Evolutionary conservation across 768 basidiomycete species (phyloP).

Genomic region (Lactarius sanguifluus): DNA sequence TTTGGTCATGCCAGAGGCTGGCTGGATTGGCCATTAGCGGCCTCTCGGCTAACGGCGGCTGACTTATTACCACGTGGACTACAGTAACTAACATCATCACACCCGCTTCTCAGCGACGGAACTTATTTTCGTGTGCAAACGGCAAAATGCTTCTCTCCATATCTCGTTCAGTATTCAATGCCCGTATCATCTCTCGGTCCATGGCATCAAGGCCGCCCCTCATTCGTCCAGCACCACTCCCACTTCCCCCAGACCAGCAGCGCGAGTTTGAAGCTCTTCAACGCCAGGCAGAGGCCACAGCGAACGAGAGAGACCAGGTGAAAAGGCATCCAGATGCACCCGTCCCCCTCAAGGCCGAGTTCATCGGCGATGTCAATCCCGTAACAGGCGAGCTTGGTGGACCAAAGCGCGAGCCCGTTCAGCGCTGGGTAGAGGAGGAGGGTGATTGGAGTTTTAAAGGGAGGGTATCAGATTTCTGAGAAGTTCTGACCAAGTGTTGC

Average conservation of each 20-base stretch:
- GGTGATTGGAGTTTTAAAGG: slow-evolving; percentile 94
- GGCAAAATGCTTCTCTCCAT: not conserved
- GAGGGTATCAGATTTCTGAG: slow-evolving; percentile 80
- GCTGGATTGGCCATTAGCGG: not conserved
- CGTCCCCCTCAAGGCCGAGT: slow-evolving; percentile 57
- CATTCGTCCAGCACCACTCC: slow-evolving; percentile 67
- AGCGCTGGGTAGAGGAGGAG: slow-evolving; percentile 51
- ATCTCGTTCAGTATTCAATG: not conserved
- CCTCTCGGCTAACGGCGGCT: slow-evolving; percentile 6
- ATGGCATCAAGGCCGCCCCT: slow-evolving; percentile 39
- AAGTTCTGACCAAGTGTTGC: slow-evolving; percentile 46
- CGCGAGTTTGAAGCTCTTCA: slow-evolving; percentile 86
- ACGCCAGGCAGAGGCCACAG: slow-evolving; percentile 52
- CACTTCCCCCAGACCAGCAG: slow-evolving; percentile 73
- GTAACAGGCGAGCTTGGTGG: slow-evolving; percentile 82
- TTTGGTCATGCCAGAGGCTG: not conserved
- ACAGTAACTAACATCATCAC: not conserved
- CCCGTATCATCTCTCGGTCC: slow-evolving; percentile 3
- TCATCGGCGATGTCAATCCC: slow-evolving; percentile 81
- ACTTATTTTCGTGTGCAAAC: slow-evolving; percentile 4
- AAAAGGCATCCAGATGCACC: slow-evolving; percentile 72
- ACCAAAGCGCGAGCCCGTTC: slow-evolving; percentile 82
- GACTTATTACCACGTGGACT: too few species aligned
- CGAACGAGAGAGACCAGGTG: slow-evolving; percentile 34
- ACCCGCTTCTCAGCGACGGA: slow-evolving; percentile 1